A percentile compares a stretch with the other conserved stretches of the same genome.
These are phyloP conservation scores for Pichia sp. DNA, from an alignment of 1,139 yeast species.

Conservation along the genomic window DNA sequence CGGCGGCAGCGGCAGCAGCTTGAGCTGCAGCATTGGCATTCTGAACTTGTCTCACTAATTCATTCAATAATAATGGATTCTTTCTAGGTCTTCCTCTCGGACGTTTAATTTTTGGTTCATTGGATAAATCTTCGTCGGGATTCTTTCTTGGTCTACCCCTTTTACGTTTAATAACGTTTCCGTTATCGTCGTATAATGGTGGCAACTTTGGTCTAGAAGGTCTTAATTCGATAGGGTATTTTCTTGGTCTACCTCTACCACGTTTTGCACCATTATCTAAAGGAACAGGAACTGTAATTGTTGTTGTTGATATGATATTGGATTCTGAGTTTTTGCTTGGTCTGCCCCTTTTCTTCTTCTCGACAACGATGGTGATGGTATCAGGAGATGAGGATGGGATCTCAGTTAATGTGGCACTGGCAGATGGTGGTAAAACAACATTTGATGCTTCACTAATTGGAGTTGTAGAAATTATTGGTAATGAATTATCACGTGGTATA, in stretches of 20 bases:
- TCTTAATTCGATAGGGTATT: constrained; percentile 15
- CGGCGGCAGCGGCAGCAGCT: too few relatives aligned
- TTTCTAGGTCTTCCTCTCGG: constrained; percentile 17
- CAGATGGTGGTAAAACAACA: too few relatives aligned
- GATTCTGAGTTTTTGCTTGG: constrained; percentile 5
- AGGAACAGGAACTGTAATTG: background rate
- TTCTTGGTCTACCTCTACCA: constrained; percentile 18
- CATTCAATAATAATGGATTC: background rate
- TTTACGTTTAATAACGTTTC: constrained; percentile 13
- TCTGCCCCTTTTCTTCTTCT: constrained; percentile 8
- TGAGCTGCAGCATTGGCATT: too few relatives aligned
- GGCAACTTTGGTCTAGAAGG: constrained; percentile 19
- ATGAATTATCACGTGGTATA: too few relatives aligned
- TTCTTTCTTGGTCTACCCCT: constrained; percentile 17
- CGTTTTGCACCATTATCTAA: constrained; percentile 5
- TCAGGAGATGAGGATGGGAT: background rate
- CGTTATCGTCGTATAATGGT: constrained; percentile 13
- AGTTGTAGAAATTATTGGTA: too few relatives aligned
- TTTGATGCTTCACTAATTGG: too few relatives aligned
- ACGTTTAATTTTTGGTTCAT: constrained; percentile 7
- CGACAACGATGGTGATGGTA: background rate
- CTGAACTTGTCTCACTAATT: constrained; percentile 1
- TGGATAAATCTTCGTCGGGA: constrained; percentile 6
- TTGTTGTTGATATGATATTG: background rate
- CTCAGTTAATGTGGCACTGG: too few relatives aligned